Base-by-base conservation (phyloP, 2,329 filamentous ascomycete species). In the Teratosphaeria epicoccoides region DNA sequence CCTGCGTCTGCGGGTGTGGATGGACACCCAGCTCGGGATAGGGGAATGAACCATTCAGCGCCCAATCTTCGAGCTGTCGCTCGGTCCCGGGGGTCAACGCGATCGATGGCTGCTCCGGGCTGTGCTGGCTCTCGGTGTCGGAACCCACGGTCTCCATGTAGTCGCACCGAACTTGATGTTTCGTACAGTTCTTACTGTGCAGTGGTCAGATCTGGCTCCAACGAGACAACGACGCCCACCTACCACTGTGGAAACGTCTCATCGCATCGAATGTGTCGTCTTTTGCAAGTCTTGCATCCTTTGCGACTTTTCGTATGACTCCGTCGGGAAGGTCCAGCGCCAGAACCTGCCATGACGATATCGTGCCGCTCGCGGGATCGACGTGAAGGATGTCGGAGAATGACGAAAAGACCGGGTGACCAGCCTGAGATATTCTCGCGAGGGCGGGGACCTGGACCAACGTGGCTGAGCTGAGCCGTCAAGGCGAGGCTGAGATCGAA, bases 221-320 rank as follows among this genome's bases (percentile, higher is more conserved):
- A 14, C 14, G 37, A 10, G 5, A 20, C 17, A 46, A 22, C 22
- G 10, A 17, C 22, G 25, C 9, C 10, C 12, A 20, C 79, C 63
- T 77, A 95, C 89, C 91, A 98, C 80, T 98, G 93, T 49, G 93
- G 93, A 65, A 95, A 96, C 61, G 83, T 95, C 71, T 98, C 93
- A 67, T 98, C 93, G 73, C 93, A 98, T 64, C 93, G 82, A 68
- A 98, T 98, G 72, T 98, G 93, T 68, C 93, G 83, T 69, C 87
- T 85, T 74, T 98, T 98, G 80, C 93, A 98, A 56, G 89, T 95
- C 66, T 94, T 91, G 79, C 93, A 98, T 57, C 93, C 93, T 75
- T 96, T 97, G 67, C 93, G 85, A 64, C 91, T 97, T 77, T 98
- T 98, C 69, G 93, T 98, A 76, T 98, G 93, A 76, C 91, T 95